A percentile compares a stretch with the other conserved stretches of the same genome.
Conservation (phyloP, 1,284 basidiomycete species). For the Ceraceosorus guamensis region DNA sequence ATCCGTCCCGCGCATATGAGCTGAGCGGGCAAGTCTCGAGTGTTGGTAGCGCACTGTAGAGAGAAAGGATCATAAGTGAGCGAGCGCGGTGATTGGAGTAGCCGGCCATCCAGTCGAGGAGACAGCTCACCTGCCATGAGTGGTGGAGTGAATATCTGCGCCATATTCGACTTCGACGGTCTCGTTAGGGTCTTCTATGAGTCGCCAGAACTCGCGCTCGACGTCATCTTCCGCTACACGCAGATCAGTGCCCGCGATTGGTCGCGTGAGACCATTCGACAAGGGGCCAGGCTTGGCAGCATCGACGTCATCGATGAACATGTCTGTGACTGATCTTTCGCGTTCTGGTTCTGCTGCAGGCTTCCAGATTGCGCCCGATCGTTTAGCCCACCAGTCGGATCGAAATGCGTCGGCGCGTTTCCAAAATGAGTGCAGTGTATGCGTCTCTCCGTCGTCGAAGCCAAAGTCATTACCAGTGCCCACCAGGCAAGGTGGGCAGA, state of each 20-base stretch:
- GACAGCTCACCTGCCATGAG: constrained; percentile 74
- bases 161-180: constrained; percentile 98
- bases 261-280: constrained; percentile 26
- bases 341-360: neutral
- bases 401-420: constrained; percentile 82
- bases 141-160: constrained; percentile 94
- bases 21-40: constrained; percentile 83
- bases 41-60: constrained; percentile 77
- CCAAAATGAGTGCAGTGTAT: constrained; percentile 84
- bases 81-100: too few species aligned
- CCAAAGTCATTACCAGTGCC: constrained; percentile 96
- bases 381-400: constrained; percentile 60
- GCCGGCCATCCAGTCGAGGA: neutral
- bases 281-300: neutral
- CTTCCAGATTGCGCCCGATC: constrained; percentile 18
- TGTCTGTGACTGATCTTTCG: neutral
- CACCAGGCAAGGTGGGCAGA: constrained; percentile 84
- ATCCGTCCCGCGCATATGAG: constrained; percentile 79
- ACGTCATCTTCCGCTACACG: constrained; percentile 77
- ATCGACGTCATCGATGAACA: neutral
- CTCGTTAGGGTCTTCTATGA: constrained; percentile 79
- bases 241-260: constrained; percentile 50
- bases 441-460: constrained; percentile 96
- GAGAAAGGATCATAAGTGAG: constrained; percentile 5
- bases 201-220: constrained; percentile 93